A percentile compares a stretch with the other conserved stretches of the same genome.
These are phyloP conservation scores for Intubia oerlemansii DNA, from an alignment of 2,329 filamentous ascomycete genomes.

Conservation along the genomic window DNA sequence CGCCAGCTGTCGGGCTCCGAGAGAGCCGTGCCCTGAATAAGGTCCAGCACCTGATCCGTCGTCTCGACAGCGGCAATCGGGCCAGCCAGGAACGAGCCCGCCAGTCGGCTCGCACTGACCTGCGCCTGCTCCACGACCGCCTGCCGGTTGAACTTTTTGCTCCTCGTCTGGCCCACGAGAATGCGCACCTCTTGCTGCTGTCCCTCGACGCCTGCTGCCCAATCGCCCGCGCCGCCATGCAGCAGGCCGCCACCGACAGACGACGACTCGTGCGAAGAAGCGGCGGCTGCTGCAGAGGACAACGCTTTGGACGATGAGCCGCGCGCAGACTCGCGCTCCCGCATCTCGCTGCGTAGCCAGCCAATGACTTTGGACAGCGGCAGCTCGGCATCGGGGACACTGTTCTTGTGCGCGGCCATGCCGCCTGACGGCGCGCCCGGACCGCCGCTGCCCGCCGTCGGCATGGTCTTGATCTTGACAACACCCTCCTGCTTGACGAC, in stretches of 20 bases:
- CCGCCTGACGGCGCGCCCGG: neutral
- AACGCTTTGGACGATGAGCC: constrained; percentile 11
- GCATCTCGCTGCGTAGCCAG: constrained; percentile 65
- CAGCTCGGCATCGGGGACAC: constrained; percentile 56
- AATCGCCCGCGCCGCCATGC: constrained; percentile 6
- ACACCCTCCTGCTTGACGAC: constrained; percentile 56
- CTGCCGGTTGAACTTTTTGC: constrained; percentile 79
- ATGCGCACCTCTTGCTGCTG: constrained; percentile 55
- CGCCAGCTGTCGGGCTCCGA: constrained; percentile 73
- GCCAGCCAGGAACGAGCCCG: constrained; percentile 51
- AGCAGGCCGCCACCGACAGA: constrained; percentile 4
- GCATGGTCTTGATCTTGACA: constrained; percentile 62
- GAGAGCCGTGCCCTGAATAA: constrained; percentile 52
- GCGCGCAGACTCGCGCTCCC: constrained; percentile 24
- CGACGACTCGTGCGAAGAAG: constrained; percentile 10
- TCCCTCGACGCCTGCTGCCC: constrained; percentile 1
- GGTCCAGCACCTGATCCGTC: constrained; percentile 59
- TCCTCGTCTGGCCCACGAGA: constrained; percentile 60
- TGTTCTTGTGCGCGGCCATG: constrained; percentile 29
- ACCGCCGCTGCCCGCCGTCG: constrained; percentile 10
- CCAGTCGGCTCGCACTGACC: constrained; percentile 33
- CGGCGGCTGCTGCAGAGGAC: constrained; percentile 6
- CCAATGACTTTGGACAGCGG: constrained; percentile 48
- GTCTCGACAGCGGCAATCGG: constrained; percentile 79
- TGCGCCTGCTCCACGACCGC: constrained; percentile 68